Conservation (phyloP, 1,284 basidiomycete genomes). For the Afroboletus lepidellus region DNA sequence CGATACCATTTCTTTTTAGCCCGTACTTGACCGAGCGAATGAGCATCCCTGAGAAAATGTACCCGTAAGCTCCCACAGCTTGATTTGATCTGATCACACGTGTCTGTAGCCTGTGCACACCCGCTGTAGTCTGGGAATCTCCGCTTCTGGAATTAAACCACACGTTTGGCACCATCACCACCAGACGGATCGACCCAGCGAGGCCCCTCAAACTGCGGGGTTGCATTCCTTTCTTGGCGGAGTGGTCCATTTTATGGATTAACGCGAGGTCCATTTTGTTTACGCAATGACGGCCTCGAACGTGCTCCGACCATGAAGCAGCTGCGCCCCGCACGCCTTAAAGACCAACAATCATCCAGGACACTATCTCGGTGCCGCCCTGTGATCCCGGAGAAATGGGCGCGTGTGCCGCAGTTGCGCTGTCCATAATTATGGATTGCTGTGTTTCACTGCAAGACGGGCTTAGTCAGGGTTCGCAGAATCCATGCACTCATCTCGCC, state of each 20-base stretch:
- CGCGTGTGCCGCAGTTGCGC: slow-evolving; percentile 18
- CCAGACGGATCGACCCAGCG: slow-evolving; percentile 27
- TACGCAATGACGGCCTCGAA: slow-evolving; percentile 20
- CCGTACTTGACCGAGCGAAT: slow-evolving; percentile 2
- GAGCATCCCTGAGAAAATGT: slow-evolving; percentile 12
- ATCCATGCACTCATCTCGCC: background rate
- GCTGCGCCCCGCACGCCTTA: slow-evolving; percentile 7
- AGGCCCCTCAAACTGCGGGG: slow-evolving; percentile 34
- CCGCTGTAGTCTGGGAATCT: slow-evolving; percentile 22
- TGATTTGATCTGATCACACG: slow-evolving; percentile 22
- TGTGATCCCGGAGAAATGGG: slow-evolving; percentile 13
- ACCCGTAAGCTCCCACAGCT: slow-evolving; percentile 22
- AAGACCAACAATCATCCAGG: slow-evolving; percentile 4
- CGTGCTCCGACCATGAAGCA: slow-evolving; percentile 6
- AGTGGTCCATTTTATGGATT: slow-evolving; percentile 17
- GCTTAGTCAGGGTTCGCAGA: slow-evolving; percentile 12
- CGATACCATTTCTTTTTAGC: slow-evolving; percentile 3
- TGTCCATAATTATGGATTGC: slow-evolving; percentile 7
- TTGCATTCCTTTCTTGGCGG: slow-evolving; percentile 18
- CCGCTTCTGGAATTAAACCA: slow-evolving; percentile 26
- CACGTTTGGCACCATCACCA: slow-evolving; percentile 12
- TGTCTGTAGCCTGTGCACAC: slow-evolving; percentile 18
- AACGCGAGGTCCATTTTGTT: slow-evolving; percentile 17
- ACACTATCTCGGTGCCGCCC: slow-evolving; percentile 29
- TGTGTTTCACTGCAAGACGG: slow-evolving; percentile 13